Evolutionary conservation across 345 rosid genomes (phyloP).

Genomic region (Geranium rotundifolium): DNA sequence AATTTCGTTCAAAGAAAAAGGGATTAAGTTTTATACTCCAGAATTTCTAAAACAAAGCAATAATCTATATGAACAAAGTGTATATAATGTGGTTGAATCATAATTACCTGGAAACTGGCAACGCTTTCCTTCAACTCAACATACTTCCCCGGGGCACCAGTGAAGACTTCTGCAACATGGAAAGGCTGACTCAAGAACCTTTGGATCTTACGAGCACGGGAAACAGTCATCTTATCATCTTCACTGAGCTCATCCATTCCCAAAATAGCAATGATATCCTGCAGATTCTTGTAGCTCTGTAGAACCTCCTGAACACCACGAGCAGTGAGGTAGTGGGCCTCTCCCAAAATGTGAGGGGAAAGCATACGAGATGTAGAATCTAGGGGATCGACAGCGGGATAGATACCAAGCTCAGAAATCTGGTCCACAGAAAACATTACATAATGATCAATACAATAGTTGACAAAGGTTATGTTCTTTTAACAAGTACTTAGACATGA

Average conservation of each 20-base stretch:
- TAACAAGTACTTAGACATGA: neutral
- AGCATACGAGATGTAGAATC: conserved; percentile 99
- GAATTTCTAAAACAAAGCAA: too few relatives aligned
- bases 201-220: conserved; percentile 95
- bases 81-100: too few relatives aligned
- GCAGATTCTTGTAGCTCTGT: conserved; percentile 96
- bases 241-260: conserved; percentile 99
- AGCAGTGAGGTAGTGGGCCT: conserved; percentile 90
- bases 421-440: conserved; percentile 10
- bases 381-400: conserved; percentile 96
- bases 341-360: conserved; percentile 90
- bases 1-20: too few relatives aligned
- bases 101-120: conserved; percentile 78
- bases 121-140: conserved; percentile 92
- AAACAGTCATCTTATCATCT: conserved; percentile 94
- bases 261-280: conserved; percentile 96
- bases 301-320: conserved; percentile 98
- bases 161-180: conserved; percentile 98
- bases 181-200: conserved; percentile 97
- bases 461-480: neutral
- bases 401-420: conserved; percentile 98
- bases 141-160: conserved; percentile 96
- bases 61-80: neutral
- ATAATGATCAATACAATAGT: neutral
- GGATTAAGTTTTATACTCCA: too few relatives aligned